A percentile compares a stretch with the other conserved stretches of the same genome.
These are phyloP conservation scores for Beauveria rudraprayagi DNA, from an alignment of 2,329 filamentous ascomycete genomes.

Conservation along the genomic window DNA sequence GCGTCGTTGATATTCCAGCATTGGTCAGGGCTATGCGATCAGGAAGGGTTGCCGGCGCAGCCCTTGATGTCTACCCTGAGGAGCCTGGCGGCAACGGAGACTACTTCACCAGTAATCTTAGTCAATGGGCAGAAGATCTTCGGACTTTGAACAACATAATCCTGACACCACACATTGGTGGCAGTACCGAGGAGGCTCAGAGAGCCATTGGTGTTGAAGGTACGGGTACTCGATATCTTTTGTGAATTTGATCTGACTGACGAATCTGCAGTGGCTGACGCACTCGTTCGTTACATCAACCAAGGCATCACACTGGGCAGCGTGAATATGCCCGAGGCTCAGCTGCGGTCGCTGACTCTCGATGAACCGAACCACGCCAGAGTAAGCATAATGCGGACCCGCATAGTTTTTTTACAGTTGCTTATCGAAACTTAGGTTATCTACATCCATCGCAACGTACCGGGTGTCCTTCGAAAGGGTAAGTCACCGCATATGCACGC, in stretches of 20 bases:
- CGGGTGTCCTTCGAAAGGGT: slow-evolving; percentile 84
- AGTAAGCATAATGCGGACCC: slow-evolving; percentile 30
- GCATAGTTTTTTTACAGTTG: not conserved
- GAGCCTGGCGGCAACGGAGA: slow-evolving; percentile 92
- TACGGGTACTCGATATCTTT: slow-evolving; percentile 21
- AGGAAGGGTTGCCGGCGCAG: slow-evolving; percentile 85
- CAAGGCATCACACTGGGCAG: slow-evolving; percentile 84
- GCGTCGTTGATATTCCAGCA: slow-evolving; percentile 87
- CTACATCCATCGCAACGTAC: slow-evolving; percentile 94
- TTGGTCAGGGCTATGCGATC: slow-evolving; percentile 78
- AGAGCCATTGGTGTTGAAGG: slow-evolving; percentile 87
- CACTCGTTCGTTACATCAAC: slow-evolving; percentile 90
- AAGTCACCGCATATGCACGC: slow-evolving; percentile 17
- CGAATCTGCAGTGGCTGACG: slow-evolving; percentile 58
- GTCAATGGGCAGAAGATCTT: slow-evolving; percentile 78
- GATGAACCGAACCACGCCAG: slow-evolving; percentile 86
- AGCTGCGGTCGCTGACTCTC: slow-evolving; percentile 77
- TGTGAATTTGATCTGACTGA: slow-evolving; percentile 9
- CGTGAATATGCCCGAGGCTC: slow-evolving; percentile 95
- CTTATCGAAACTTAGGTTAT: slow-evolving; percentile 48
- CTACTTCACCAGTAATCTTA: slow-evolving; percentile 82
- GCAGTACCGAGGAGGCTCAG: slow-evolving; percentile 96
- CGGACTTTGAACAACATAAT: slow-evolving; percentile 85
- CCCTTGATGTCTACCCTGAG: slow-evolving; percentile 91
- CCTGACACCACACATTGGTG: slow-evolving; percentile 92